Evolutionary conservation across 169 alveolate genomes (phyloP).

Genomic region (Plasmodium chabaudi): DNA sequence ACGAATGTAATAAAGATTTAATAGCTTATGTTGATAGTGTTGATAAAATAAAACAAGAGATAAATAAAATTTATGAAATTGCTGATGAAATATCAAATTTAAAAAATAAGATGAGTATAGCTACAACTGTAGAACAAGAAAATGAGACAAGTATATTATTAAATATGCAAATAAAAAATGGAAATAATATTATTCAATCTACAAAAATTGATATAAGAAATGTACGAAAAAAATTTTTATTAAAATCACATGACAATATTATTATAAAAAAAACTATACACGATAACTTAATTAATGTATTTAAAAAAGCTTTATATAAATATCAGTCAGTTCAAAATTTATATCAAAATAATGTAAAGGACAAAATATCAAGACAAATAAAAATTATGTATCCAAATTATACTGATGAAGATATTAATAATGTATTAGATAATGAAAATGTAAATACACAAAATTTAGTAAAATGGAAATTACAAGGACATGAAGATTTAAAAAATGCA

Average conservation of each 20-base stretch:
- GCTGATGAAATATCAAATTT: conserved; percentile 28
- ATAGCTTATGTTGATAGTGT: conserved; percentile 46
- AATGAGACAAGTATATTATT: conserved; percentile 61
- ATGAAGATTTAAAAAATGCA: conserved; percentile 69
- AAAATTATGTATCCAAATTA: conserved; percentile 68
- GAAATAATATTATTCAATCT: conserved; percentile 25
- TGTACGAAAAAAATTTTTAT: conserved; percentile 29
- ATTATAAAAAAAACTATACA: conserved; percentile 61
- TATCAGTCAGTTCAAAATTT: conserved; percentile 54
- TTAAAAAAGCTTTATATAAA: conserved; percentile 60
- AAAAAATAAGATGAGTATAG: conserved; percentile 58
- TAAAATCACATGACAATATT: conserved; percentile 28
- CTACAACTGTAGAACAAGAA: conserved; percentile 70
- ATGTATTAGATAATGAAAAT: conserved; percentile 62
- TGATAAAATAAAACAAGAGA: conserved; percentile 41
- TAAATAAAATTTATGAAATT: conserved; percentile 26
- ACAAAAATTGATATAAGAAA: conserved; percentile 62
- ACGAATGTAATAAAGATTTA: conserved; percentile 36
- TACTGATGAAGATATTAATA: conserved; percentile 59
- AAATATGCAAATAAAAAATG: conserved; percentile 59
- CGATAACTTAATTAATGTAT: conserved; percentile 58
- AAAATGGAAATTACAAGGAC: conserved; percentile 75
- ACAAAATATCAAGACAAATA: conserved; percentile 68
- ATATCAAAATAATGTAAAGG: conserved; percentile 43
- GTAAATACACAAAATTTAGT: conserved; percentile 66